These are phyloP conservation scores for Podaxis pistillaris DNA, from an alignment of 768 basidiomycete genomes.

Conservation along the genomic window DNA sequence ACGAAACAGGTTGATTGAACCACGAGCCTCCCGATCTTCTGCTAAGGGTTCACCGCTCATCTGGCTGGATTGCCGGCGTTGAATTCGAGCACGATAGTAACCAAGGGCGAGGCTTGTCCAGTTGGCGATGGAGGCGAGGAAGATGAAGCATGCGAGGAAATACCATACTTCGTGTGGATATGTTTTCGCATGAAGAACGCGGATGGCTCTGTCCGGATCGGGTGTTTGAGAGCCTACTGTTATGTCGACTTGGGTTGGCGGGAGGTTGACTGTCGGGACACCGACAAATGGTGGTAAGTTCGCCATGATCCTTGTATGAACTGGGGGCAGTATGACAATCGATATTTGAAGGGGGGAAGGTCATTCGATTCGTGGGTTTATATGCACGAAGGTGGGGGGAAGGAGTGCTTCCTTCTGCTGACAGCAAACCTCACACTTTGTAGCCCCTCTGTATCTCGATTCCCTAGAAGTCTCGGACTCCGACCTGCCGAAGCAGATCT, in stretches of 20 bases:
- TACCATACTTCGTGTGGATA: slow-evolving; percentile 35
- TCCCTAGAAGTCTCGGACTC: not conserved
- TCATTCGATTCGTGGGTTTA: not conserved
- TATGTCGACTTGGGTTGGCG: not conserved
- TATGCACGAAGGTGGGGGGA: not conserved
- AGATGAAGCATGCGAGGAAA: slow-evolving; percentile 29
- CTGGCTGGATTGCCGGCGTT: not conserved
- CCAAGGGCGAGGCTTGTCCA: slow-evolving; percentile 20
- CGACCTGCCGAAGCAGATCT: not conserved
- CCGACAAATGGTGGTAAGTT: not conserved
- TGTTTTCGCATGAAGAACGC: not conserved
- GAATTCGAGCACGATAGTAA: slow-evolving; percentile 6
- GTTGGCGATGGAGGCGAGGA: slow-evolving; percentile 23
- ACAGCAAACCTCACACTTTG: not conserved
- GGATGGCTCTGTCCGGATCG: slow-evolving; percentile 7
- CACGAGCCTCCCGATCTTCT: slow-evolving; percentile 8
- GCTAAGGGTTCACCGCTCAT: not conserved
- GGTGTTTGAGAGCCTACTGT: not conserved
- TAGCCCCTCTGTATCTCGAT: not conserved
- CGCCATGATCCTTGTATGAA: not conserved
- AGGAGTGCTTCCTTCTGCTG: not conserved
- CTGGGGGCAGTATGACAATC: not conserved
- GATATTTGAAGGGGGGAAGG: not conserved
- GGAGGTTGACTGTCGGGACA: not conserved
- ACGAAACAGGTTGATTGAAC: slow-evolving; percentile 18